A percentile compares a stretch with the other conserved stretches of the same genome.
phyloP scores from a whole-genome alignment of 257 asterid species.

The Sherardia arvensis region DNA sequence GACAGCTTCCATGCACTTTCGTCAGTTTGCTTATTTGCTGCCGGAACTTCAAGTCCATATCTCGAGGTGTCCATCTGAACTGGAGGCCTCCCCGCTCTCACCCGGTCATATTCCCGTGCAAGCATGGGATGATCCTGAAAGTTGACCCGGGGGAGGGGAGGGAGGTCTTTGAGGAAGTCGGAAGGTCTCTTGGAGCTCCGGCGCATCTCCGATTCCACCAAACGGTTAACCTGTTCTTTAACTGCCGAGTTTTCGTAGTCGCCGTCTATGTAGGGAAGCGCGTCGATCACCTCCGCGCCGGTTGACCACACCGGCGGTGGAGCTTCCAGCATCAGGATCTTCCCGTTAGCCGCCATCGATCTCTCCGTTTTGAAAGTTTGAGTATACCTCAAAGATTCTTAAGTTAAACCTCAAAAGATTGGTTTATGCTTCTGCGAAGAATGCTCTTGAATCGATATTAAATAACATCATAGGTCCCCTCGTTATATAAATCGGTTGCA shows the following conservation, averaged over 20 bases:
- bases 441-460: too few species aligned
- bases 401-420: too few species aligned
- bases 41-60: slow-evolving; percentile 81
- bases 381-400: too few species aligned
- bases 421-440: too few species aligned
- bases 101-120: slow-evolving; percentile 90
- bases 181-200: slow-evolving; percentile 83
- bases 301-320: slow-evolving; percentile 46
- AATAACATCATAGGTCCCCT: too few species aligned
- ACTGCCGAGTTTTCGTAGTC: slow-evolving; percentile 74
- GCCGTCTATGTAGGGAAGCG: slow-evolving; percentile 89
- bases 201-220: slow-evolving; percentile 90
- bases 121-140: slow-evolving; percentile 89
- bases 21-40: slow-evolving; percentile 65
- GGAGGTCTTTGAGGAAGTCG: slow-evolving; percentile 85
- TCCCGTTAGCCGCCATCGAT: slow-evolving; percentile 24
- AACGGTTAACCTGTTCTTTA: slow-evolving; percentile 76
- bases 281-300: slow-evolving; percentile 60
- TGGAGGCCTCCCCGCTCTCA: slow-evolving; percentile 95
- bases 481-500: too few species aligned
- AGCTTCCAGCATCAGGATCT: slow-evolving; percentile 83
- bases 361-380: too few species aligned
- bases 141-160: slow-evolving; percentile 58
- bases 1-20: slow-evolving; percentile 89
- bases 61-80: slow-evolving; percentile 77